Percentiles rank a stretch among this genome's conserved stretches.
Evolutionary conservation across 2,329 filamentous ascomycete species (phyloP).

Genomic region (Microsporum audouinii): DNA sequence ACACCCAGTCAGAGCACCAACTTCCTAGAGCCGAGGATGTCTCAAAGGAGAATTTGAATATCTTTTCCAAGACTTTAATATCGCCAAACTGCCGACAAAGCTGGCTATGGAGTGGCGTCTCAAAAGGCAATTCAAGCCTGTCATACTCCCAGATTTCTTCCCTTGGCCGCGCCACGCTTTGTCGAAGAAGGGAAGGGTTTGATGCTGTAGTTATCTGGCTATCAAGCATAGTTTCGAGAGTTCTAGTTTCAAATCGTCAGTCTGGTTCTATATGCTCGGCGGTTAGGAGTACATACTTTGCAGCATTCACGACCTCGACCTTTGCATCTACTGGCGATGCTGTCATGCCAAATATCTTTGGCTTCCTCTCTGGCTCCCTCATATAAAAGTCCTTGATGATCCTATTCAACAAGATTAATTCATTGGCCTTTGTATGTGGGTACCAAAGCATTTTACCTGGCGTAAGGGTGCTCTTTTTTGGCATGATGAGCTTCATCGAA

Average conservation of each 20-base stretch:
- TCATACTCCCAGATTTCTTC: constrained; percentile 51
- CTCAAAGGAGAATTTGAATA: constrained; percentile 49
- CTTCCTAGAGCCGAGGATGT: constrained; percentile 58
- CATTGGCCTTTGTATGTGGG: background rate
- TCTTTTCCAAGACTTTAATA: constrained; percentile 41
- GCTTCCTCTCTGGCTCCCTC: constrained; percentile 42
- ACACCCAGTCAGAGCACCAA: constrained; percentile 78
- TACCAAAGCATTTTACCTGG: constrained; percentile 38
- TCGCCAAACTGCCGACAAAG: constrained; percentile 46
- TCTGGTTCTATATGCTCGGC: background rate
- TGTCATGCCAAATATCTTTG: constrained; percentile 89
- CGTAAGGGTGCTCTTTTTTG: constrained; percentile 87
- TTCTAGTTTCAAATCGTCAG: constrained; percentile 25
- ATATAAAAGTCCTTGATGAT: constrained; percentile 84
- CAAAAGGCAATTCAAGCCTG: constrained; percentile 40
- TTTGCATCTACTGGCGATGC: constrained; percentile 86
- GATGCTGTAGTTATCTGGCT: constrained; percentile 70
- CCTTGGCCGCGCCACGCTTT: constrained; percentile 47
- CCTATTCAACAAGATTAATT: constrained; percentile 21
- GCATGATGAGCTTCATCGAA: constrained; percentile 96
- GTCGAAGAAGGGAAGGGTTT: constrained; percentile 48
- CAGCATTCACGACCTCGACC: constrained; percentile 58
- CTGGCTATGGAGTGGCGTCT: constrained; percentile 53
- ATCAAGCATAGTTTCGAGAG: constrained; percentile 66
- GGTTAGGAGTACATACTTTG: constrained; percentile 30